phyloP scores from a whole-genome alignment of 768 basidiomycete genomes.

The Calocera cornea region DNA sequence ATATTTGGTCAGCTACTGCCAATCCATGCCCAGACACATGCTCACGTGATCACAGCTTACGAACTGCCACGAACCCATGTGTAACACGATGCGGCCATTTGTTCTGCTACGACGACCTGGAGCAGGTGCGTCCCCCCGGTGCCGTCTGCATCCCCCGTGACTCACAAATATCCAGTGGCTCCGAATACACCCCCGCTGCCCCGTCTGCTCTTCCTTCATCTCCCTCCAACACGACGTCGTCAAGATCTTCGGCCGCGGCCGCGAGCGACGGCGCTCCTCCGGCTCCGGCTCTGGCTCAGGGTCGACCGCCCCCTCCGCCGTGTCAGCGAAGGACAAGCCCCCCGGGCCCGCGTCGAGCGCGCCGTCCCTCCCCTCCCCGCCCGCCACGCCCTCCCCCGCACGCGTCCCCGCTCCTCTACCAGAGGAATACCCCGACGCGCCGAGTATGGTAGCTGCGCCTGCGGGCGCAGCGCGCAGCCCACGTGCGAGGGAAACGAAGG shows the following conservation, averaged over 20 bases:
- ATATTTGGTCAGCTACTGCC: neutral
- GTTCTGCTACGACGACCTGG: constrained; percentile 1
- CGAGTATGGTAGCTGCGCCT: neutral
- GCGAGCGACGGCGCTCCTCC: neutral
- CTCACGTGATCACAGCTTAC: neutral
- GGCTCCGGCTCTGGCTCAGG: neutral
- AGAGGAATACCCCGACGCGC: neutral
- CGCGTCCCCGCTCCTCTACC: neutral
- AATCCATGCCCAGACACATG: neutral
- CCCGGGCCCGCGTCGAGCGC: neutral
- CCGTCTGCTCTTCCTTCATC: neutral
- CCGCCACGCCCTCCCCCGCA: neutral
- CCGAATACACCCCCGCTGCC: constrained; percentile 1
- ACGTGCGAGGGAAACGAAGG: neutral
- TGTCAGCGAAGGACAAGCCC: neutral
- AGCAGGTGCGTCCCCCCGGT: neutral
- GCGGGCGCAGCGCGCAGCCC: neutral
- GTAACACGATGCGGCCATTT: neutral
- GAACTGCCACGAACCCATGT: neutral
- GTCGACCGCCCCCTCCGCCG: neutral
- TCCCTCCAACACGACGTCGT: constrained; percentile 1
- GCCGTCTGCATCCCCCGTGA: neutral
- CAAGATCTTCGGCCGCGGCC: neutral
- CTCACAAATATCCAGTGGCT: neutral
- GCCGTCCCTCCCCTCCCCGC: neutral